These are phyloP conservation scores for Aspergillus affinis DNA, from an alignment of 495 filamentous ascomycete species.

Conservation along the genomic window DNA sequence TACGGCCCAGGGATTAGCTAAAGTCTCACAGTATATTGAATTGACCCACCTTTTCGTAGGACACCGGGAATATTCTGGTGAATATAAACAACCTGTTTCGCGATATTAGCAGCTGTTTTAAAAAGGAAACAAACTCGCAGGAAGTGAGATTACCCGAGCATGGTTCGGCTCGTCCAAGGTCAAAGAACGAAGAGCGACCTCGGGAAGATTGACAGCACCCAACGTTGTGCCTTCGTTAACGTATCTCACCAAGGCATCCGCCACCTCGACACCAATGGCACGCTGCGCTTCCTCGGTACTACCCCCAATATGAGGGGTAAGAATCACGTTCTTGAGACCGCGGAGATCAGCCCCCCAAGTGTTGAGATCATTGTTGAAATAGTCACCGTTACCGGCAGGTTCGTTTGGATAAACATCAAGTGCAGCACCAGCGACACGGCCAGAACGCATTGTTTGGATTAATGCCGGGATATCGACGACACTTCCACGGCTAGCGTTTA, in stretches of 20 bases:
- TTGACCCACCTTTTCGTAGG: constrained; percentile 67
- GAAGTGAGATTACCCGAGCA: constrained; percentile 60
- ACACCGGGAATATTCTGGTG: constrained; percentile 96
- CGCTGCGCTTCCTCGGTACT: constrained; percentile 97
- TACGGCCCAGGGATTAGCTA: constrained; percentile 25
- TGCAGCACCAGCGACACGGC: constrained; percentile 90
- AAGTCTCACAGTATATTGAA: background rate
- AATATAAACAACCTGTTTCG: constrained; percentile 77
- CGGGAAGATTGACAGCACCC: constrained; percentile 94
- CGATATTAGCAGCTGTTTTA: constrained; percentile 13
- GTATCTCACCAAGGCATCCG: constrained; percentile 81
- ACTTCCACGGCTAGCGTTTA: constrained; percentile 92
- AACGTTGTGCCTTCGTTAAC: constrained; percentile 89
- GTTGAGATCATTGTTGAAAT: constrained; percentile 87
- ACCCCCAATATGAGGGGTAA: constrained; percentile 95
- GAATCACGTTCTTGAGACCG: constrained; percentile 84
- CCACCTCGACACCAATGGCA: constrained; percentile 93
- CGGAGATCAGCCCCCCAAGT: constrained; percentile 83
- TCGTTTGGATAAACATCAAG: constrained; percentile 96
- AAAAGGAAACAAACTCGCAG: background rate
- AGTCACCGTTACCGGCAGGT: constrained; percentile 89
- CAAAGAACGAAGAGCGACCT: constrained; percentile 81
- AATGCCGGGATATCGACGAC: constrained; percentile 94
- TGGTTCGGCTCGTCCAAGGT: constrained; percentile 86
- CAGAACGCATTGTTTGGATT: constrained; percentile 81